Evolutionary conservation across 2,329 filamentous ascomycete species (phyloP).

Genomic region (Trichoderma gracile): DNA sequence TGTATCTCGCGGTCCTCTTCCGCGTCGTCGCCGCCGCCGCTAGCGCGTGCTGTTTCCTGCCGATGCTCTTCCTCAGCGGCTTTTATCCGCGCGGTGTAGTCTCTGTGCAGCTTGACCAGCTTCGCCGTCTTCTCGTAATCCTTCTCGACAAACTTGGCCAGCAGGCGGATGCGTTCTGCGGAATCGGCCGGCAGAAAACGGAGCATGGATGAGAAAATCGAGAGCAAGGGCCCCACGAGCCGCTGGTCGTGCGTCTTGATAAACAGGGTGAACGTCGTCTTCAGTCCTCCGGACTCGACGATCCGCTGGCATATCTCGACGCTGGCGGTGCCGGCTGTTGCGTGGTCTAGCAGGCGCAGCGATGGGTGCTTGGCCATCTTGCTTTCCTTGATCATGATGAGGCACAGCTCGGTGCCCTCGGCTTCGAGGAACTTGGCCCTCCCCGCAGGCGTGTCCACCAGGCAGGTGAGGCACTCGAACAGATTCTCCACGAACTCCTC

Average conservation of each 20-base stretch:
- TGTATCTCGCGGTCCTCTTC: constrained; percentile 63
- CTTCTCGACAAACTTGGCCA: constrained; percentile 95
- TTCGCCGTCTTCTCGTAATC: constrained; percentile 82
- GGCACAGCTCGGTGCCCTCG: constrained; percentile 85
- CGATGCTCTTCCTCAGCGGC: constrained; percentile 51
- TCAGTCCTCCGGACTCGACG: constrained; percentile 81
- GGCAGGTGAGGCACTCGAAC: constrained; percentile 81
- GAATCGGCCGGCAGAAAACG: constrained; percentile 77
- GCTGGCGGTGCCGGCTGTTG: constrained; percentile 54
- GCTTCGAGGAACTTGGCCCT: constrained; percentile 83
- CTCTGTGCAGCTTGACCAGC: constrained; percentile 68
- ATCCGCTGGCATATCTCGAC: constrained; percentile 69
- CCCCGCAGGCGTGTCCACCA: constrained; percentile 72
- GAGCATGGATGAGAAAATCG: constrained; percentile 81
- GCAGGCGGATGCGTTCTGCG: constrained; percentile 73
- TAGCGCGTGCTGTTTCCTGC: constrained; percentile 24
- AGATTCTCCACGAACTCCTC: constrained; percentile 95
- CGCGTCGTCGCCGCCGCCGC: constrained; percentile 30
- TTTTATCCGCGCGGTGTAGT: constrained; percentile 68
- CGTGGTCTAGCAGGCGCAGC: constrained; percentile 82
- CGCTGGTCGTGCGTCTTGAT: constrained; percentile 76
- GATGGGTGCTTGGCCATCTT: constrained; percentile 79
- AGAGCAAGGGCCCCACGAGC: constrained; percentile 75
- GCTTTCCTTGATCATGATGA: constrained; percentile 89
- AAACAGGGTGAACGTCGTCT: constrained; percentile 82